Percentiles rank a stretch among this genome's conserved stretches.
phyloP scores from a whole-genome alignment of 805 yeast species.

The Cephaloascus fragrans region DNA sequence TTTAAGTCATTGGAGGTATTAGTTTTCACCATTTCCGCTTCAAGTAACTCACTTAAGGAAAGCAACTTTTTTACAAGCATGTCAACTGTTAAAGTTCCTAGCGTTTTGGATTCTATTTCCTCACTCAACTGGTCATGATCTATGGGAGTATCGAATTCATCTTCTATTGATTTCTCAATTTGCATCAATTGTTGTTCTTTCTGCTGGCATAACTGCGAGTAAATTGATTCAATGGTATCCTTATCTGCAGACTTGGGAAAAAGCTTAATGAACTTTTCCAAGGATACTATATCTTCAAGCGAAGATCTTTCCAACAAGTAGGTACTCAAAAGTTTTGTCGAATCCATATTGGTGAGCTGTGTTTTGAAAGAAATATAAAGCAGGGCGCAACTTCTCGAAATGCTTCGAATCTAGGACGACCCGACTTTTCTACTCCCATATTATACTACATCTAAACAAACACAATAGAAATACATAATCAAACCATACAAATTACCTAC shows the following conservation, averaged over 20 bases:
- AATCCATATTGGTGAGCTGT: slow-evolving; percentile 11
- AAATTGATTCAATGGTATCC: slow-evolving; percentile 4
- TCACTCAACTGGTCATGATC: neutral
- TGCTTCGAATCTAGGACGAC: too few species aligned
- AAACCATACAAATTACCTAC: neutral
- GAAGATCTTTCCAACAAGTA: slow-evolving; percentile 10
- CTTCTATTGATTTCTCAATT: slow-evolving; percentile 6
- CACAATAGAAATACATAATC: neutral
- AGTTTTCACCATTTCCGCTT: slow-evolving; percentile 9
- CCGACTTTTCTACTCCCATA: too few species aligned
- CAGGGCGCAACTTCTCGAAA: too few species aligned
- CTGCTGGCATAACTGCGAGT: slow-evolving; percentile 7
- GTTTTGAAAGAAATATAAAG: too few species aligned
- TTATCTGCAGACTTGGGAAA: slow-evolving; percentile 6
- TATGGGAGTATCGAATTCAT: slow-evolving; percentile 16
- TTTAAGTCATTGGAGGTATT: slow-evolving; percentile 8
- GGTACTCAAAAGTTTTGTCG: slow-evolving; percentile 10
- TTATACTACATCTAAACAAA: neutral
- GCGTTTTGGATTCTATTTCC: neutral
- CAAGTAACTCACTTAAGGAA: slow-evolving; percentile 15
- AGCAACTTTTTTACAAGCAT: slow-evolving; percentile 11
- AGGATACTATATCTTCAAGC: slow-evolving; percentile 9
- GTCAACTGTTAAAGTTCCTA: slow-evolving; percentile 5
- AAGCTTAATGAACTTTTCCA: slow-evolving; percentile 10
- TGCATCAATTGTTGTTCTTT: slow-evolving; percentile 1